Evolutionary conservation across 2,329 filamentous ascomycete genomes (phyloP).

Genomic region (Sarocladium strictum): DNA sequence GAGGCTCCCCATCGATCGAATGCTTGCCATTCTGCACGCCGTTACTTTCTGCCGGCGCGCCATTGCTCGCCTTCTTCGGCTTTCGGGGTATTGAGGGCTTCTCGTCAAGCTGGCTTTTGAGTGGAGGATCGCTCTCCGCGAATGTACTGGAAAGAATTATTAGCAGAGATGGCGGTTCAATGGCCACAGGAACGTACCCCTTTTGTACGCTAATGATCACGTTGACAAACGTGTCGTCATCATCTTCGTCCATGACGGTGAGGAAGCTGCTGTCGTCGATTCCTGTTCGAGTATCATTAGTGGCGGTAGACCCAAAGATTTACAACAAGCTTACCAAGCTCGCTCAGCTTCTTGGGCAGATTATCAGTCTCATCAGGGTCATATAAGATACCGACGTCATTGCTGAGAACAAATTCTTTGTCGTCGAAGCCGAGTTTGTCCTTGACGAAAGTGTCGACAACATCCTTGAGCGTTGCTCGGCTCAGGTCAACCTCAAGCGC

Average conservation of each 20-base stretch:
- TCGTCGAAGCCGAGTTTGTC: constrained; percentile 69
- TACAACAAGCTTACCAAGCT: constrained; percentile 52
- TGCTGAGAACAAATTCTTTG: constrained; percentile 71
- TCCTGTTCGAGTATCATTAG: constrained; percentile 35
- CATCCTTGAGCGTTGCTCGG: constrained; percentile 67
- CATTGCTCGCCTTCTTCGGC: constrained; percentile 34
- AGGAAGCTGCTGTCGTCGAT: constrained; percentile 70
- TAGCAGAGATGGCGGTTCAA: neutral
- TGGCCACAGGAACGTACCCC: constrained; percentile 39
- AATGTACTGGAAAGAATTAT: constrained; percentile 27
- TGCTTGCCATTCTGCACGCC: constrained; percentile 34
- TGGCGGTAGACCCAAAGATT: too few species aligned
- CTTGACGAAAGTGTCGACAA: constrained; percentile 71
- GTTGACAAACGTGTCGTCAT: constrained; percentile 69
- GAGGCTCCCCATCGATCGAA: constrained; percentile 26
- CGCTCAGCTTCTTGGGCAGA: constrained; percentile 68
- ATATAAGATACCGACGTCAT: constrained; percentile 72
- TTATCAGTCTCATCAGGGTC: constrained; percentile 88
- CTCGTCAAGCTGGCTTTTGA: constrained; percentile 40
- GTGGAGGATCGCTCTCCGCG: constrained; percentile 44
- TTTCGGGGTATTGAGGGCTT: constrained; percentile 47
- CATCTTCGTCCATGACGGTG: constrained; percentile 79
- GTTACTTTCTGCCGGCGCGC: constrained; percentile 33
- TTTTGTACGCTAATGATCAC: constrained; percentile 66
- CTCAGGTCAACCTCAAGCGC: constrained; percentile 62